Evolutionary conservation across 139 green algal species (phyloP), one percentile per base, ranked within the genome.

Genomic region (Chloropicon primus): DNA sequence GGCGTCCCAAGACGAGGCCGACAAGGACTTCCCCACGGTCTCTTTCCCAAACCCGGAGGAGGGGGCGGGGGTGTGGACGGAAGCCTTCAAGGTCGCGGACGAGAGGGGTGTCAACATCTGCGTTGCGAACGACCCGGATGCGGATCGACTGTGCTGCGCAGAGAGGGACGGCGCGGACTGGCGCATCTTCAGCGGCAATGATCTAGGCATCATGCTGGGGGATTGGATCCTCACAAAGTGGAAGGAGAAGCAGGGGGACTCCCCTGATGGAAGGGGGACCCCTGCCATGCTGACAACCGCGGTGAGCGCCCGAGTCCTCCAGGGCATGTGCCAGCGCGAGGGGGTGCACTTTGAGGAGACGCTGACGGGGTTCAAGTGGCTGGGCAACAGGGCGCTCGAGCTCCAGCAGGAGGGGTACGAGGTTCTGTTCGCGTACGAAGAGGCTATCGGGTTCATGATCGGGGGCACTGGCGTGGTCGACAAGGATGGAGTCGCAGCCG

Each of bases 351-450:
- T 81, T 75, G 78, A 82, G 72, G 76, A 91, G 78, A 92, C 89
- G 1, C 85, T 94, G 26, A 92, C 90, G 5, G 90, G 90, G 23
- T 94, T 94, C 84, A 94, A 94, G 78, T 93, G 89, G 90, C 85
- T 93, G 1, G 90, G 89, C 74, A 93, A 90, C 77, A 54, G 77
- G 0, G 89, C 87, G 1, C n/a, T 86, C 26, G 17, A 84, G 79
- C 78, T 90, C 74, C 82, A 91, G 84, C 62, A 24, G 5, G n/a
- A 87, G 29, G 83, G 86, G 10, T 78, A 80, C 1, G 24, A 29
- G 21, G 87, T 91, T 54, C 73, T 93, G 74, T 93, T 94, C 81
- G 88, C 88, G 0, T 94, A 89, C 74, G 90, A 94, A 80, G 90
- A 94, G 79, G 89, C 90, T 17, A 94, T 94, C 10, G 90, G 90